Evolutionary conservation across 306 rosid genomes (phyloP), one percentile per base, ranked within the genome.

Genomic region (Morella rubra): DNA sequence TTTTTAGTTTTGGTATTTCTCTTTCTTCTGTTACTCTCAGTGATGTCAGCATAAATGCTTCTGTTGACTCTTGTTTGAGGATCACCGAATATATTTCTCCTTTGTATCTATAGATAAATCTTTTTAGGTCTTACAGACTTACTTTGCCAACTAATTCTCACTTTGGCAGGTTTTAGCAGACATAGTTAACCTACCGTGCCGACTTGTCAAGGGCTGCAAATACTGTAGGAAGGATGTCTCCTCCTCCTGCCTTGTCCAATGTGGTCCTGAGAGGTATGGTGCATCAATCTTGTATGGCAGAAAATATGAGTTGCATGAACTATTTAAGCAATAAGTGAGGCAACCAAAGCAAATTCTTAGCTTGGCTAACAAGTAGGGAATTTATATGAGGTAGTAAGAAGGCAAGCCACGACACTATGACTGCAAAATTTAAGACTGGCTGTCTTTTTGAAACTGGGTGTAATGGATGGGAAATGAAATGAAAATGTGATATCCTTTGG

Each of bases 141-240:
- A 47, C 75, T 18, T 56, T 70, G 52, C 54, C 49, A 42, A 13
- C 49, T 45, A 58, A 81, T 60, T 71, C 62, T 80, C 69, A 60
- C 76, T 75, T 84, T 79, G 82, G 81, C 92, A 94, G 98, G 95
- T 86, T 50, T 81, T 94, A 82, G 97, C 98, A 22, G 97, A 94
- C 83, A 79, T 82, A 76, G 79, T 94, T 78, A 89, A 92, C 77
- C 83, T 94, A 78, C 97, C 97, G 6, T 94, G 98, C 81, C 96
- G 98, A 73, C 86, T 94, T 80, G 97, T 96, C 49, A 92, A 85
- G 84, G 97, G 98, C 41, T 94, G 98, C 86, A 92, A 92, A 86
- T 89, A 89, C 83, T 94, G 98, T 83, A 80, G 81, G 47, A 79
- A 81, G 77, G 93, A 89, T 77, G 81, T 82, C 53, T 91, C 95